Base-by-base conservation (phyloP, 805 yeast species). In the Wickerhamiella domercqiae region DNA sequence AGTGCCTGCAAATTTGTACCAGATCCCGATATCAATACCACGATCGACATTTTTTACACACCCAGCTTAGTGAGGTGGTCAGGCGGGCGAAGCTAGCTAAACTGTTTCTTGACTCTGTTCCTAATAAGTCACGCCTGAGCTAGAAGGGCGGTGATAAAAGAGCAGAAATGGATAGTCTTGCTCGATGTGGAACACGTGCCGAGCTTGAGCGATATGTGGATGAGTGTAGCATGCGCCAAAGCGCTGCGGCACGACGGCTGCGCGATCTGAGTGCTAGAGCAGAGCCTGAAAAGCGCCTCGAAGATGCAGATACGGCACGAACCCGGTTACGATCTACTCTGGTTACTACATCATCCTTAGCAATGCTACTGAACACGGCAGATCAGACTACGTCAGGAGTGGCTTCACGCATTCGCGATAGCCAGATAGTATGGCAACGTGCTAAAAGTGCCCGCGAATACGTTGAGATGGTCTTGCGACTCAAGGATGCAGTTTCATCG, bases 1-100 rank as follows among this genome's bases (percentile, higher is more conserved):
- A 90, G 63, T 0, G 98, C 97, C 56, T 90, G 98, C 29, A 90
- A 63, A 53, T 90, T 90, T n/a, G 96, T 75, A 1, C 98, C 98
- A 21, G 78, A 77, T 0, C 98, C 98, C 0, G 97, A 86, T 17
- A 90, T 90, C 28, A 90, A 69, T 0, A 90, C 96, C 7, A 79
- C 63, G 40, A 79, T 71, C 18, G 53, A 47, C 53, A 49, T 48
- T 29, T 17, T 13, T 19, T 14, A 32, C 15, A 29, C 22, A 29
- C 22, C 25, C 29, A n/a, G n/a, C n/a, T n/a, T 18, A 26, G 17
- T 34, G 32, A 17, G 21, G 31, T 17, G 18, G 15, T 15, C 24
- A 6, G 18, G 7, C 11, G 7, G n/a, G n/a, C n/a, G n/a, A n/a
- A n/a, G n/a, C n/a, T n/a, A n/a, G n/a, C n/a, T n/a, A n/a, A n/a